These are phyloP conservation scores for Dianthus caryophyllus DNA, from an alignment of 148 eudicot species.

Conservation along the genomic window DNA sequence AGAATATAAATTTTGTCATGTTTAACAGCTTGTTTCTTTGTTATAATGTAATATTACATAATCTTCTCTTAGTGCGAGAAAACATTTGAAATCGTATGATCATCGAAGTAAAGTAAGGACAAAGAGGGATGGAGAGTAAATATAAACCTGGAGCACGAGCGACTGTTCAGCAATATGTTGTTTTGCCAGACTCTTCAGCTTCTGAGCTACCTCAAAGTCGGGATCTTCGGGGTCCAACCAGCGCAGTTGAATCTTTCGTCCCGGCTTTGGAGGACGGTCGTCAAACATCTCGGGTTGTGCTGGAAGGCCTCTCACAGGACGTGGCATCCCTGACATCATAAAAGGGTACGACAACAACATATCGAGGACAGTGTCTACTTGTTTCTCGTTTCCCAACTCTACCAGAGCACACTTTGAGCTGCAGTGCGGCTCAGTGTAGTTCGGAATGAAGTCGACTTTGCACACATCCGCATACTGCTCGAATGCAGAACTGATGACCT, in stretches of 20 bases:
- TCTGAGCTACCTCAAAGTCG: slow-evolving; percentile 53
- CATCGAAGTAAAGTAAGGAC: too few relatives aligned
- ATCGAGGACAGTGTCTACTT: slow-evolving; percentile 36
- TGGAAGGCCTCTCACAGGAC: slow-evolving; percentile 63
- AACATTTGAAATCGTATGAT: too few relatives aligned
- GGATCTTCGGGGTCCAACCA: slow-evolving; percentile 68
- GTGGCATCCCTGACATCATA: slow-evolving; percentile 87
- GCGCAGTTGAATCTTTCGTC: slow-evolving; percentile 32
- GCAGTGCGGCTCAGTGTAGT: slow-evolving; percentile 35
- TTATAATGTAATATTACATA: too few relatives aligned
- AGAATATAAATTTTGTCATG: too few relatives aligned
- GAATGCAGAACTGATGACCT: slow-evolving; percentile 53
- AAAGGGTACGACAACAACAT: slow-evolving; percentile 40
- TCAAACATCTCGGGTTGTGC: slow-evolving; percentile 66
- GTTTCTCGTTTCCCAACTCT: slow-evolving; percentile 46
- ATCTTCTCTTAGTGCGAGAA: too few relatives aligned
- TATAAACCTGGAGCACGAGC: slow-evolving; percentile 42
- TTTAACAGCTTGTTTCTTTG: too few relatives aligned
- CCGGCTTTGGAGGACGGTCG: slow-evolving; percentile 67
- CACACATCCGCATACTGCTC: slow-evolving; percentile 59
- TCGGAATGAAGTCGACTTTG: slow-evolving; percentile 42
- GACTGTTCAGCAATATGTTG: slow-evolving; percentile 53
- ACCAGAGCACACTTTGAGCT: slow-evolving; percentile 53
- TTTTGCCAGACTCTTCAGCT: slow-evolving; percentile 42
- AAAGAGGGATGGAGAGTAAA: background rate